Evolutionary conservation across 208 protist species (phyloP).

Genomic region (Wallacemonas sp.): DNA sequence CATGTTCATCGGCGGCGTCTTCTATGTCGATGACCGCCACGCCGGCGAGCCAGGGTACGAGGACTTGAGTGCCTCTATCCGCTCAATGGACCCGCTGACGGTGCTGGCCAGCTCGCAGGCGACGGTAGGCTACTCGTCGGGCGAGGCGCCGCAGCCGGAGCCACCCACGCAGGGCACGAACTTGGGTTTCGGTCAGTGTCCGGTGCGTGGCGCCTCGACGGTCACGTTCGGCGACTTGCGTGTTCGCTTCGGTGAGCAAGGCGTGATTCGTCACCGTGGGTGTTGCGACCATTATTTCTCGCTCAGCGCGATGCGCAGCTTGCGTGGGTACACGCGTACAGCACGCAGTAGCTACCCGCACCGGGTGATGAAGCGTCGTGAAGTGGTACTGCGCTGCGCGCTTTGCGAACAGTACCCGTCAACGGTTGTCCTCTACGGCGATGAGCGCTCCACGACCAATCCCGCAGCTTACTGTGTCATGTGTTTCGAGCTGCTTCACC

Average conservation of each 20-base stretch:
- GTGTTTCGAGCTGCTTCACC: constrained; percentile 72
- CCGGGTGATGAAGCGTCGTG: constrained; percentile 36
- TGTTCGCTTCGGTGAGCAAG: constrained; percentile 63
- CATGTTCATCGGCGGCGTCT: constrained; percentile 76
- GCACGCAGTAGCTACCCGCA: constrained; percentile 53
- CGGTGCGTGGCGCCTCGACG: constrained; percentile 50
- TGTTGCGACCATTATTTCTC: constrained; percentile 82
- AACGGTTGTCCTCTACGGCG: constrained; percentile 60
- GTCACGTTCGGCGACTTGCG: constrained; percentile 72
- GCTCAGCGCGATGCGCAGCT: constrained; percentile 33
- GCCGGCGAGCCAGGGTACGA: constrained; percentile 36
- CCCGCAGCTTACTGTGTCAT: constrained; percentile 62
- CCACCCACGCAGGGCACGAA: constrained; percentile 10
- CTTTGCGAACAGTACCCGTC: constrained; percentile 63
- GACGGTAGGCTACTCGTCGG: too few species aligned
- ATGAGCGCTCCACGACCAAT: constrained; percentile 40
- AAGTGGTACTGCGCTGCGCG: constrained; percentile 42
- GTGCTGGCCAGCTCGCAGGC: background rate
- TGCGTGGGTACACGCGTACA: constrained; percentile 31
- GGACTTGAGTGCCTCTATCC: constrained; percentile 54
- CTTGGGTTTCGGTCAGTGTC: constrained; percentile 51
- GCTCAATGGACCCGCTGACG: constrained; percentile 30
- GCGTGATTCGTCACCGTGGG: constrained; percentile 61
- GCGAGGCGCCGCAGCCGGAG: background rate
- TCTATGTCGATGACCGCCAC: constrained; percentile 85